phyloP scores from a whole-genome alignment of 208 protist species.

The Perkinsela sp. region DNA sequence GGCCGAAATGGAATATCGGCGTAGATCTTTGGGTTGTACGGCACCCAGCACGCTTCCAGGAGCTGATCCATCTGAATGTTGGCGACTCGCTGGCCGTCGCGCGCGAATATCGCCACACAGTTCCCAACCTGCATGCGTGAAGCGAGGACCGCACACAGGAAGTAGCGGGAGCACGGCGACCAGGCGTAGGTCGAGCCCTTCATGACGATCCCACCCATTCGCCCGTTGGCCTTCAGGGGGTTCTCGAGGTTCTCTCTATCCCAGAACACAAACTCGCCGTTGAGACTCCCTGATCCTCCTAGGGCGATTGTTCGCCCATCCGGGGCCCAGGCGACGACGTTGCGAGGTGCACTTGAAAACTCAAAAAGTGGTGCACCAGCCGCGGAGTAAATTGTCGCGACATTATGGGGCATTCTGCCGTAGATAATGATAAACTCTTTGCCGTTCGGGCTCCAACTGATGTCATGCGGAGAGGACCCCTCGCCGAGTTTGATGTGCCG shows the following conservation, averaged over 20 bases:
- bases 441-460: conserved; percentile 23
- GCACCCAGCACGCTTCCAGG: not conserved
- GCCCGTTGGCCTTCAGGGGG: conserved; percentile 1
- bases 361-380: conserved; percentile 33
- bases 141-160: conserved; percentile 4
- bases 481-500: conserved; percentile 26
- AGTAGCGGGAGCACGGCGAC: conserved; percentile 6
- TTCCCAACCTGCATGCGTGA: conserved; percentile 6
- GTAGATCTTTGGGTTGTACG: not conserved
- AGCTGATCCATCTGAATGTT: not conserved
- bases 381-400: conserved; percentile 48
- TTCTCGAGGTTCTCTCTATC: conserved; percentile 4
- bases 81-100: conserved; percentile 3
- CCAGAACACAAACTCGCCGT: conserved; percentile 52
- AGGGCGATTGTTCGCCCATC: conserved; percentile 29
- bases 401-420: conserved; percentile 56
- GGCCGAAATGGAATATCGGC: not conserved
- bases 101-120: conserved; percentile 4
- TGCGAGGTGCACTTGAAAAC: conserved; percentile 47
- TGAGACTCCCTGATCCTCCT: conserved; percentile 49
- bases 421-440: conserved; percentile 60
- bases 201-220: conserved; percentile 4
- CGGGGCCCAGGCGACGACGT: conserved; percentile 35
- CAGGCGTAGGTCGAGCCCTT: conserved; percentile 4
- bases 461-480: conserved; percentile 54